Evolutionary conservation across 129 eudicot species (phyloP), one percentile per base, ranked within the genome.

Genomic region (Glebionis coronaria): DNA sequence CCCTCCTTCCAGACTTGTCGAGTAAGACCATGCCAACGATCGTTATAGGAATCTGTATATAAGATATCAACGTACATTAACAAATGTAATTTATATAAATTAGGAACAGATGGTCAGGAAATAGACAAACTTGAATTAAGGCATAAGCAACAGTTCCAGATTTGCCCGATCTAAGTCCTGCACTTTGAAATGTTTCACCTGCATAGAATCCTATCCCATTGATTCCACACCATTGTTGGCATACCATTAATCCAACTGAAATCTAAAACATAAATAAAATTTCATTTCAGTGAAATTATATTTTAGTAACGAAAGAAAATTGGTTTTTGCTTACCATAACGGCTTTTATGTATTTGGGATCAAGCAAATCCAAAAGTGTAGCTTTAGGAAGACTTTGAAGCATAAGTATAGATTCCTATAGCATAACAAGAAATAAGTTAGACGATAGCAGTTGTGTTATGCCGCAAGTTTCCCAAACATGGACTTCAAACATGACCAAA

Each of bases 1-100:
- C 74, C 35, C 91, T 84, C 79, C 97, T 84, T 76, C 96, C 97
- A 1, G 94, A 83, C 85, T 69, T 88, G 61, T 91, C 96, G 87
- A 91, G 70, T 28, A 87, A 71, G 13, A 85, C 27, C 66, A 88
- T 84, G 46, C 97, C 96, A 53, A 88, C 58, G 14, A 91, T 47
- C 54, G 97, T 87, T 63, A 91, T 71, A 8, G 95, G 97, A 47
- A 87, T 83, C 90, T 89, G 73, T 53, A 51, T 59, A 55, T 10
- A 56, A 23, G 14, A 71, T 65, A 13, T 5, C 27, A 12, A 15
- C 13, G 9, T 35, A 35, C 42, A 29, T 59, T 58, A 53, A 71
- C 56, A 28, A 57, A 27, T 8, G 25, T 1, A 16, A 59, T 31
- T 28, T 21, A 35, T 19, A 67, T 18, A 4, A 27, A 59, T 3